Evolutionary conservation across 371 early-diverging fungal genomes (phyloP).

Genomic region (Mortierella polycephala): DNA sequence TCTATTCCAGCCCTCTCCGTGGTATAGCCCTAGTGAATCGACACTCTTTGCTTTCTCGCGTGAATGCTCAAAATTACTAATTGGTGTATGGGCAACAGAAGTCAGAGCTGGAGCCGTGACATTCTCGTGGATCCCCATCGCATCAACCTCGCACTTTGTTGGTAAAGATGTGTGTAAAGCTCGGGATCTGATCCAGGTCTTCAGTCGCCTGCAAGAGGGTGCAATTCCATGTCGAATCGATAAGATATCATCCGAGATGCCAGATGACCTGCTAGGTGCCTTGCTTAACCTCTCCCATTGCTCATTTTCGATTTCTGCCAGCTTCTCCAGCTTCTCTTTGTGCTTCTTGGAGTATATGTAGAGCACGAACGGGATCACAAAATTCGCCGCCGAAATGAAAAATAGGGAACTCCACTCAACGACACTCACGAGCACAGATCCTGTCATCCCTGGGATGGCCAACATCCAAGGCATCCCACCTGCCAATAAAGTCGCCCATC

Average conservation of each 20-base stretch:
- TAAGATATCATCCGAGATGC: background rate
- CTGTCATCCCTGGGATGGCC: constrained; percentile 63
- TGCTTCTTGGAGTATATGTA: constrained; percentile 71
- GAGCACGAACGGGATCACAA: constrained; percentile 76
- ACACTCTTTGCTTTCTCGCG: too few species aligned
- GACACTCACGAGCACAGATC: constrained; percentile 47
- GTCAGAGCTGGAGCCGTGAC: too few species aligned
- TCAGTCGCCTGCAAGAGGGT: background rate
- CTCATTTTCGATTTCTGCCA: constrained; percentile 16
- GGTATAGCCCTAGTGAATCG: too few species aligned
- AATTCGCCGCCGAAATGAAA: constrained; percentile 75
- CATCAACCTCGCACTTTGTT: too few species aligned
- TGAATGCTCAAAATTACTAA: too few species aligned
- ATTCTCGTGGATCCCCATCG: too few species aligned
- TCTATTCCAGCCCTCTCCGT: too few species aligned
- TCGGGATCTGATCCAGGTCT: background rate
- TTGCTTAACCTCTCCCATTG: constrained; percentile 13
- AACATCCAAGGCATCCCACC: constrained; percentile 67
- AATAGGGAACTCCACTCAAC: constrained; percentile 61
- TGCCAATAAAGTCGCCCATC: constrained; percentile 63
- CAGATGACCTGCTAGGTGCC: background rate
- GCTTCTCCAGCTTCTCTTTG: constrained; percentile 26
- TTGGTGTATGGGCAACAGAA: too few species aligned
- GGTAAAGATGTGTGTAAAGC: too few species aligned
- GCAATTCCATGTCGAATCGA: background rate